phyloP scores from a whole-genome alignment of 257 asterid genomes.

The Buddleja alternifolia region DNA sequence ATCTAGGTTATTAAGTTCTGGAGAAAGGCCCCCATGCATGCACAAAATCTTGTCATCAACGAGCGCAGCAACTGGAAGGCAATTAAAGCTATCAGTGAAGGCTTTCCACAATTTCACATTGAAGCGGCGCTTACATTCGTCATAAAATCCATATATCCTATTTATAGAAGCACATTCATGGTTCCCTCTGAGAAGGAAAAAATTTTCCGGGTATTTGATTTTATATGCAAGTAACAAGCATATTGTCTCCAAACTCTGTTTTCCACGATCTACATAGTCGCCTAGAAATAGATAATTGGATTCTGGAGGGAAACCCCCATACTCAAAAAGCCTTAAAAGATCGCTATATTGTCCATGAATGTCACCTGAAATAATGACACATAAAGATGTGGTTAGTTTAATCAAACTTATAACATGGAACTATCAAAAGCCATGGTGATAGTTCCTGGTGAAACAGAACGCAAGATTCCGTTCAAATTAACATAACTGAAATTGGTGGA shows the following conservation, averaged over 20 bases:
- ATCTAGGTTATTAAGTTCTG: conserved; percentile 54
- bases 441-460: conserved; percentile 13
- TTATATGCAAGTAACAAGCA: conserved; percentile 66
- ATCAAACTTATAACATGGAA: conserved; percentile 22
- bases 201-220: conserved; percentile 60
- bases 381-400: conserved; percentile 14
- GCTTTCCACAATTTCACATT: conserved; percentile 66
- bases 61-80: conserved; percentile 70
- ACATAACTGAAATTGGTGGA: not conserved
- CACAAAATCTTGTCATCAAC: conserved; percentile 62
- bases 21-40: conserved; percentile 73
- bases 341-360: conserved; percentile 69
- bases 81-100: conserved; percentile 61
- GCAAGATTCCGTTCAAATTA: conserved; percentile 1
- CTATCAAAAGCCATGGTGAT: conserved; percentile 4
- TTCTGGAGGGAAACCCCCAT: conserved; percentile 62
- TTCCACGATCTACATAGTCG: conserved; percentile 65
- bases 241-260: conserved; percentile 61
- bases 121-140: conserved; percentile 63
- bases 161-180: conserved; percentile 66
- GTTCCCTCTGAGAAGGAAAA: conserved; percentile 65
- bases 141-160: conserved; percentile 63
- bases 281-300: conserved; percentile 64
- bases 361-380: conserved; percentile 46
- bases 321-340: conserved; percentile 65